These are phyloP conservation scores for Annona squamosa DNA, from an alignment of 164 flowering plant species.

Conservation along the genomic window DNA sequence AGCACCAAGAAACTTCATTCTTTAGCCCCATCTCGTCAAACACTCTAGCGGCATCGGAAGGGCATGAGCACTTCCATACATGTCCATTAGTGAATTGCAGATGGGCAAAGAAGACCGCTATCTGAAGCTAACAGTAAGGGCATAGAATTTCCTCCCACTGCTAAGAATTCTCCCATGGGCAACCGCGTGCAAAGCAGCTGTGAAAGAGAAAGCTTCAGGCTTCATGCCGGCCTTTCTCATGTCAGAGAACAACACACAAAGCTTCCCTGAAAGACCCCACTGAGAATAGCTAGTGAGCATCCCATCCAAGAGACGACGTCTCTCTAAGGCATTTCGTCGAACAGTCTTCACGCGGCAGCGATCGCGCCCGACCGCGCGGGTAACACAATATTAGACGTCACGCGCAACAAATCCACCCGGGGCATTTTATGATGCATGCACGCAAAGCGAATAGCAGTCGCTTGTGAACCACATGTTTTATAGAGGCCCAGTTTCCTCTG, in stretches of 20 bases:
- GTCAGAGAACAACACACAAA: conserved; percentile 29
- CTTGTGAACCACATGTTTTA: no score
- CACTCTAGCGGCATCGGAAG: conserved; percentile 33
- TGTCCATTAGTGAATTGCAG: conserved; percentile 54
- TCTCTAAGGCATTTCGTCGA: conserved; percentile 57
- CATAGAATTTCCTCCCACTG: conserved; percentile 44
- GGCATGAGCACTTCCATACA: conserved; percentile 57
- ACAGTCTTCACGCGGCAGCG: conserved; percentile 39
- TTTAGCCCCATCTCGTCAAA: conserved; percentile 37
- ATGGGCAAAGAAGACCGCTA: conserved; percentile 41
- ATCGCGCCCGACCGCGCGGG: conserved; percentile 33
- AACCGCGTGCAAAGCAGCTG: conserved; percentile 44
- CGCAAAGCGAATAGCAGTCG: no score
- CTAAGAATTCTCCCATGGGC: conserved; percentile 27
- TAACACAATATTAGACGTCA: conserved; percentile 31
- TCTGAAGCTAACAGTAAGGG: conserved; percentile 38
- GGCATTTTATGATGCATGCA: background rate
- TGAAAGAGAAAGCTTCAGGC: conserved; percentile 53
- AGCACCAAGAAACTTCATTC: conserved; percentile 71
- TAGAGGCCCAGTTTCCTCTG: no score
- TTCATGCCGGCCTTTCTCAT: conserved; percentile 37
- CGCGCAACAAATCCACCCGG: conserved; percentile 21
- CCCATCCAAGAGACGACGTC: conserved; percentile 51
- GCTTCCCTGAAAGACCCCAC: conserved; percentile 37
- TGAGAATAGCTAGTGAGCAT: conserved; percentile 50